Evolutionary conservation across 768 basidiomycete species (phyloP).

Genomic region (Lactarius psammicola): DNA sequence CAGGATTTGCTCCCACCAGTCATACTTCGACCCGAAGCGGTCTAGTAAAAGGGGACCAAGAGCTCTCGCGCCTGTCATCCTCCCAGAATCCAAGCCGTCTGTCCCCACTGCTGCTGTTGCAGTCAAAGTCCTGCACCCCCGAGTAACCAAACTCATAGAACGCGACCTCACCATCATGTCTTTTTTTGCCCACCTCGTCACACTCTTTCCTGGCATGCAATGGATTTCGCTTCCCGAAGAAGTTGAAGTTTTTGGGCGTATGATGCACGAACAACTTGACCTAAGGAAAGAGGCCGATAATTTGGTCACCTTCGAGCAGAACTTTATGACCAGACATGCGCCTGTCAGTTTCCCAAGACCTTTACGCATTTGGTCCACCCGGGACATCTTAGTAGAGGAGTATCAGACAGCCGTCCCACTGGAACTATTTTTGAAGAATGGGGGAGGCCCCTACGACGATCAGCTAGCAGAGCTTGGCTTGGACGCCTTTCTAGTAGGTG

Average conservation of each 20-base stretch:
- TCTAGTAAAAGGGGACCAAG: slow-evolving; percentile 46
- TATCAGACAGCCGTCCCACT: slow-evolving; percentile 90
- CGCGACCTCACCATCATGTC: slow-evolving; percentile 95
- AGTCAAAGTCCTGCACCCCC: slow-evolving; percentile 93
- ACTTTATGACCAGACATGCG: slow-evolving; percentile 77
- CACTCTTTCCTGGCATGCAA: slow-evolving; percentile 86
- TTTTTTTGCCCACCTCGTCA: slow-evolving; percentile 80
- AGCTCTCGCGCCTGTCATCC: slow-evolving; percentile 50
- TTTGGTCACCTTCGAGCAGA: slow-evolving; percentile 76
- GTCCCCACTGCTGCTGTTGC: slow-evolving; percentile 88
- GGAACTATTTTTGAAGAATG: slow-evolving; percentile 81
- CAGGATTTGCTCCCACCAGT: slow-evolving; percentile 80
- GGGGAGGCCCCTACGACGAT: slow-evolving; percentile 89
- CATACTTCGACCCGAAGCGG: slow-evolving; percentile 76
- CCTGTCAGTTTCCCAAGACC: slow-evolving; percentile 91
- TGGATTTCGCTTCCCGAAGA: slow-evolving; percentile 97
- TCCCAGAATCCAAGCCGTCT: slow-evolving; percentile 58
- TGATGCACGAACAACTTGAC: slow-evolving; percentile 97
- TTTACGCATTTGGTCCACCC: slow-evolving; percentile 73
- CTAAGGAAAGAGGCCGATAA: slow-evolving; percentile 89
- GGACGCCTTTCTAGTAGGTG: slow-evolving; percentile 87
- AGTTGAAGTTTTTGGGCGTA: slow-evolving; percentile 87
- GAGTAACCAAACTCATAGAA: slow-evolving; percentile 73
- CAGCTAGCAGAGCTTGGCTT: slow-evolving; percentile 89
- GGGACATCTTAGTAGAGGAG: slow-evolving; percentile 87